Base-by-base conservation (phyloP, 2,329 filamentous ascomycete genomes). In the Verticillium klebahnii region DNA sequence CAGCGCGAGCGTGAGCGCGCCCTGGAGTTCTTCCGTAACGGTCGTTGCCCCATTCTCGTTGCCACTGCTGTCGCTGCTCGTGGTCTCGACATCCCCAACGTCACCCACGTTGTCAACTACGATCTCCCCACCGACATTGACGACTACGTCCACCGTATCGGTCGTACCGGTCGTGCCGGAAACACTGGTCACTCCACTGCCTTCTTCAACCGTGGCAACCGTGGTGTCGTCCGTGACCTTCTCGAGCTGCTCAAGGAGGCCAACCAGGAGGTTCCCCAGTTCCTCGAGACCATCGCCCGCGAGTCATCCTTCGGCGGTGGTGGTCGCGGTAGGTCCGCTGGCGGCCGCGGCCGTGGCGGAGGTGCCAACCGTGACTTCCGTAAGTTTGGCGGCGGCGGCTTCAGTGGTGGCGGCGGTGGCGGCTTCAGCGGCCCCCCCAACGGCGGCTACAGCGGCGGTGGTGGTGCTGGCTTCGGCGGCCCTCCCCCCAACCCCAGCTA, bases 181-280 rank as follows among this genome's bases (percentile, higher is more conserved):
- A 99, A 99, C 85, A 98, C 94, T 71, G 95, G 95, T 89, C 89
- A 97, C 69, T 92, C 95, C 6, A 99, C 95, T 70, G 95, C 95
- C 62, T 99, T 99, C 86, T 98, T 99, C 89, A 99, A 99, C 87
- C 94, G 95, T 74, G 94, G 94, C 73, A 99, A 99, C 85, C 92
- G 95, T 72, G 95, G 95, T 80, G 92, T 99, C 69, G 95, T 98
- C 67, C 91, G 95, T 69, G 95, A 98, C 71, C 88, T 99, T 65
- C 86, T 99, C 70, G 95, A 99, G n/a, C 88, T 99, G 32, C 86
- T 99, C 69, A 98, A 98, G 85, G 95, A 99, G 78, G 95, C 95
- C 68, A 96, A 99, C 82, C 95, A 99, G 78, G 95, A 99, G 73
- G 87, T 98, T 66, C 95, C 95, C 36, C 75, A 85, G 57, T 99